Conservation (phyloP, 805 yeast genomes). For the Yarrowia sp. region DNA sequence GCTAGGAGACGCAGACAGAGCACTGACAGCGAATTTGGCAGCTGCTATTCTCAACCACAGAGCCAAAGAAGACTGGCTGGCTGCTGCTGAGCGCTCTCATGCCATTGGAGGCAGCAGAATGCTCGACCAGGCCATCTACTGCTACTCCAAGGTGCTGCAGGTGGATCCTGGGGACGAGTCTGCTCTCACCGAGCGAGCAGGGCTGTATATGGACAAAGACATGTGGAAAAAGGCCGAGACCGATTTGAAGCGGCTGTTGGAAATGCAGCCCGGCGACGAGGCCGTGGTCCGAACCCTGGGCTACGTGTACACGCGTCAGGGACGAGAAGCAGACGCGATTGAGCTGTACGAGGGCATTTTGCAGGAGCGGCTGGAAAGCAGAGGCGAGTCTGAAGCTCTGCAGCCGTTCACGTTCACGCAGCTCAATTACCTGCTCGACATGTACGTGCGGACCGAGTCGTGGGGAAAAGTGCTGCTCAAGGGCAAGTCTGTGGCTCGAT, state of each 20-base stretch:
- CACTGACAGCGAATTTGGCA: constrained; percentile 49
- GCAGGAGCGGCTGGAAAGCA: constrained; percentile 50
- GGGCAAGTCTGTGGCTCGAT: constrained; percentile 75
- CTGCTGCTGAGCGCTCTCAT: constrained; percentile 83
- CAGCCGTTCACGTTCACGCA: constrained; percentile 83
- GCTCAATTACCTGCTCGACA: constrained; percentile 80
- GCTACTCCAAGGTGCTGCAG: constrained; percentile 80
- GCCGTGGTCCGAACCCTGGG: constrained; percentile 41
- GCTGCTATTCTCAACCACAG: constrained; percentile 80
- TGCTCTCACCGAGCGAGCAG: constrained; percentile 77
- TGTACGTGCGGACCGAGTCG: constrained; percentile 72
- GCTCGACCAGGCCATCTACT: constrained; percentile 62
- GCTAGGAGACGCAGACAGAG: constrained; percentile 49
- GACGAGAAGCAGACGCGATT: constrained; percentile 75
- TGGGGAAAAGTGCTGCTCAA: constrained; percentile 68
- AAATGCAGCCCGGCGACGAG: constrained; percentile 39
- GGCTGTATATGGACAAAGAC: constrained; percentile 47
- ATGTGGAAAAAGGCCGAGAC: constrained; percentile 46
- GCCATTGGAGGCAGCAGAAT: constrained; percentile 59
- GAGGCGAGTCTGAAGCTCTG: constrained; percentile 40
- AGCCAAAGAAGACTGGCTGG: constrained; percentile 83
- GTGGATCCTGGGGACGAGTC: constrained; percentile 82
- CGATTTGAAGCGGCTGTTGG: constrained; percentile 44
- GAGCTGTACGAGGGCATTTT: constrained; percentile 69
- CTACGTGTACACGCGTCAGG: constrained; percentile 55